Conservation (phyloP, 2,329 filamentous ascomycete genomes). For the Neofusicoccum umdonicola region DNA sequence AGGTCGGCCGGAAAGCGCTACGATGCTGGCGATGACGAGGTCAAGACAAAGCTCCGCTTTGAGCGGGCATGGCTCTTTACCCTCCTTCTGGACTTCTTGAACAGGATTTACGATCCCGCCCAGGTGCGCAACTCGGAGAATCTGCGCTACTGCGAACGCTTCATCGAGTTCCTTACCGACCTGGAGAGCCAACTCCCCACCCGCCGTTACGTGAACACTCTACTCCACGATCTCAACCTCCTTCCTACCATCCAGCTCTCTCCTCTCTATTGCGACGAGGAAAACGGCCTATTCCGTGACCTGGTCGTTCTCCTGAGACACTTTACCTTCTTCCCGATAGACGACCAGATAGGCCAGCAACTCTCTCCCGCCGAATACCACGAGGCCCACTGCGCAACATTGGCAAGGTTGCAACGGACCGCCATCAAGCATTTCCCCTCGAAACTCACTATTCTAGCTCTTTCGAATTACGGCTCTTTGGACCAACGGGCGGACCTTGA, state of each 20-base stretch:
- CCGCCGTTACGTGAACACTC: conserved; percentile 84
- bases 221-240: conserved; percentile 82
- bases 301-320: conserved; percentile 77
- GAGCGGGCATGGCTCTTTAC: conserved; percentile 93
- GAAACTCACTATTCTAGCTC: conserved; percentile 83
- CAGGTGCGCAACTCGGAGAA: conserved; percentile 47
- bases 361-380: conserved; percentile 71
- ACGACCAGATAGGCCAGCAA: conserved; percentile 84
- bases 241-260: conserved; percentile 76
- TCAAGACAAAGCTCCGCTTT: conserved; percentile 78
- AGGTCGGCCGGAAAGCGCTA: conserved; percentile 81
- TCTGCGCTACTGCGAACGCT: conserved; percentile 83
- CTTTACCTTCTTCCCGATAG: conserved; percentile 83
- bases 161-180: conserved; percentile 86
- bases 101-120: conserved; percentile 60
- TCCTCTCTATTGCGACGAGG: conserved; percentile 70
- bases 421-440: conserved; percentile 81
- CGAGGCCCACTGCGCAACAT: conserved; percentile 70
- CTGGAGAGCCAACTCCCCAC: conserved; percentile 92
- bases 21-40: conserved; percentile 76
- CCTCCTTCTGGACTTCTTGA: conserved; percentile 77
- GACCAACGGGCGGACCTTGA: conserved; percentile 76
- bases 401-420: conserved; percentile 77
- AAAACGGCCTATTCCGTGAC: conserved; percentile 76
- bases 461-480: conserved; percentile 90